Evolutionary conservation across 768 basidiomycete genomes (phyloP).

Genomic region (Boletus pseudo-olivaceus): DNA sequence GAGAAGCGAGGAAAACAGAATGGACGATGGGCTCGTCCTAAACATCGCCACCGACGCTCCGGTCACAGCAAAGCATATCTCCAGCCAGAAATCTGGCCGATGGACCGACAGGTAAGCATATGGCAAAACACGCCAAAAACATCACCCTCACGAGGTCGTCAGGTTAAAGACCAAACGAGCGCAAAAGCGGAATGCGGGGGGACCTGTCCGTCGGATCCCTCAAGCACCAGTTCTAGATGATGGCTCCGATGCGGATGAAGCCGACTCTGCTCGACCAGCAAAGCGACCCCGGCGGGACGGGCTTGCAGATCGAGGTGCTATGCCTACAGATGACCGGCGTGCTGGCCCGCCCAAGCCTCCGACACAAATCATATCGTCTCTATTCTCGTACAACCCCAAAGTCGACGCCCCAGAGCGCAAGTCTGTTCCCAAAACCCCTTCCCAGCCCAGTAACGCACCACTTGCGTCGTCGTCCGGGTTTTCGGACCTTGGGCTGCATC

Average conservation of each 20-base stretch:
- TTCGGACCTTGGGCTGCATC: slow-evolving; percentile 76
- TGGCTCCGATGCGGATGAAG: slow-evolving; percentile 15
- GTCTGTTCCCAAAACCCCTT: slow-evolving; percentile 22
- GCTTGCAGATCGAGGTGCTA: slow-evolving; percentile 15
- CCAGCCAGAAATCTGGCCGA: slow-evolving; percentile 55
- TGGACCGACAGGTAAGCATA: slow-evolving; percentile 72
- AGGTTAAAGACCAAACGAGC: slow-evolving; percentile 76
- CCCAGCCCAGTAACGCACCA: slow-evolving; percentile 80
- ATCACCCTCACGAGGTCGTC: slow-evolving; percentile 3
- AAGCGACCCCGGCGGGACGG: slow-evolving; percentile 45
- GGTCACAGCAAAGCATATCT: slow-evolving; percentile 25
- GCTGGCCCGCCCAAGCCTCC: slow-evolving; percentile 28
- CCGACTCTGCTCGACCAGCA: slow-evolving; percentile 33
- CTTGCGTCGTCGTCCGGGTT: slow-evolving; percentile 74
- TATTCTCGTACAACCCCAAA: slow-evolving; percentile 83
- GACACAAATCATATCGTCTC: slow-evolving; percentile 78
- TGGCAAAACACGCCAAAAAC: not conserved
- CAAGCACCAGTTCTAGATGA: slow-evolving; percentile 14
- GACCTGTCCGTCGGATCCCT: slow-evolving; percentile 23
- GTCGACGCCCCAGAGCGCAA: slow-evolving; percentile 41
- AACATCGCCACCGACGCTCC: slow-evolving; percentile 54
- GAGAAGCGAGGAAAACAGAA: slow-evolving; percentile 17
- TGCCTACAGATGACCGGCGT: slow-evolving; percentile 12
- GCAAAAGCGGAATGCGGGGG: slow-evolving; percentile 53
- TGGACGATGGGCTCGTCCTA: slow-evolving; percentile 76